phyloP scores from a whole-genome alignment of 306 rosid species.

The Ochetophila trinervis region DNA sequence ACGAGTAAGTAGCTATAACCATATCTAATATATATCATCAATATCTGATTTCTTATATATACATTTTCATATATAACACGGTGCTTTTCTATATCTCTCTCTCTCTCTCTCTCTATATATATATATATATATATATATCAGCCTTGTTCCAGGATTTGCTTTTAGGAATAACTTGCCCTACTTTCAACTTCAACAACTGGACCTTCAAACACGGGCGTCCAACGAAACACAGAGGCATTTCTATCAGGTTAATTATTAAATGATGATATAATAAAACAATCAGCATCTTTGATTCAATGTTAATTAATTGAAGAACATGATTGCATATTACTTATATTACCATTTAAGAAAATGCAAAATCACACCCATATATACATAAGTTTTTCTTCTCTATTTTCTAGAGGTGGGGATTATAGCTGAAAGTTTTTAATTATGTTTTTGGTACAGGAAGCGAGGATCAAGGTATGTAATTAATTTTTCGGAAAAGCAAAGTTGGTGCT shows the following conservation, averaged over 20 bases:
- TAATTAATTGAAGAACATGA: no score
- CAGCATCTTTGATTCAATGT: no score
- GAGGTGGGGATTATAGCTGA: no score
- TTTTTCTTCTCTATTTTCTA: no score
- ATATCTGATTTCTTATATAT: background rate
- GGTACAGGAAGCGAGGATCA: constrained; percentile 76
- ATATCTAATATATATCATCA: background rate
- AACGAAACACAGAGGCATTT: constrained; percentile 54
- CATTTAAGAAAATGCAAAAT: no score
- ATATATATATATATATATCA: constrained; percentile 5
- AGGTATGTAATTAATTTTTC: constrained; percentile 42
- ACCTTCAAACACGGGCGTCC: constrained; percentile 53
- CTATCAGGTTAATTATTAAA: constrained; percentile 38
- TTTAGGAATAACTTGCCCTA: constrained; percentile 43
- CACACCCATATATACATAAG: no score
- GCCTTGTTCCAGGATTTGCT: constrained; percentile 75
- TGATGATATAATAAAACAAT: background rate
- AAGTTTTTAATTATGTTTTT: constrained; percentile 6
- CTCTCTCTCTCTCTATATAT: background rate
- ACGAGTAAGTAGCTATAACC: constrained; percentile 44
- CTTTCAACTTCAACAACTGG: constrained; percentile 51
- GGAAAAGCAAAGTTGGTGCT: background rate
- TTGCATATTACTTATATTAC: no score
- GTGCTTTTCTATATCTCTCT: background rate
- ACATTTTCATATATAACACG: background rate